phyloP scores from a whole-genome alignment of 75 land plant species.

The Pinus tabuliformis region DNA sequence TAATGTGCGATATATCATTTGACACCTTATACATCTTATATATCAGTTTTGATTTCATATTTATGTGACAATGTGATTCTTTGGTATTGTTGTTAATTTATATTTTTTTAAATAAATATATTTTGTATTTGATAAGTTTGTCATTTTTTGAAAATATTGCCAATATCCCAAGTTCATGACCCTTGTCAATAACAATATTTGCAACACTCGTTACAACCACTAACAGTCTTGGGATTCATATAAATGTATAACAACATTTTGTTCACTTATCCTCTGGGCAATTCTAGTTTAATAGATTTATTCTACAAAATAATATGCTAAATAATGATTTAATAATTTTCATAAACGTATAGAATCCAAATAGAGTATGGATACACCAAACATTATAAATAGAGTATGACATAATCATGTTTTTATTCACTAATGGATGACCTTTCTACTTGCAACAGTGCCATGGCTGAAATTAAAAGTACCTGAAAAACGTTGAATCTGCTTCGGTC shows the following conservation, averaged over 20 bases:
- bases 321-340: not conserved
- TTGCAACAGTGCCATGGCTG: conserved; percentile 4
- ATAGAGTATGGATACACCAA: not conserved
- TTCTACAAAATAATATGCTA: not conserved
- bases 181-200: too few relatives aligned
- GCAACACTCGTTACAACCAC: not conserved
- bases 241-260: not conserved
- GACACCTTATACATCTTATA: too few relatives aligned
- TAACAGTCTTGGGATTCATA: not conserved
- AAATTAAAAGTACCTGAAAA: conserved; percentile 34
- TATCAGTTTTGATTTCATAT: too few relatives aligned
- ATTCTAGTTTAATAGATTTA: not conserved
- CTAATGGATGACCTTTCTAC: not conserved
- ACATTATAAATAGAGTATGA: not conserved
- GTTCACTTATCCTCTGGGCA: not conserved
- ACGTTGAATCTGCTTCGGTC: conserved; percentile 53
- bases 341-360: not conserved
- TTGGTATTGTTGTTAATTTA: too few relatives aligned
- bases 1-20: too few relatives aligned
- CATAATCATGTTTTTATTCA: not conserved
- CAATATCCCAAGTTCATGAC: too few relatives aligned
- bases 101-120: too few relatives aligned
- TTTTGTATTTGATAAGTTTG: too few relatives aligned
- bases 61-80: too few relatives aligned
- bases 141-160: too few relatives aligned